Base-by-base conservation (phyloP, 2,329 filamentous ascomycete genomes). In the Ampelomyces quisqualis region DNA sequence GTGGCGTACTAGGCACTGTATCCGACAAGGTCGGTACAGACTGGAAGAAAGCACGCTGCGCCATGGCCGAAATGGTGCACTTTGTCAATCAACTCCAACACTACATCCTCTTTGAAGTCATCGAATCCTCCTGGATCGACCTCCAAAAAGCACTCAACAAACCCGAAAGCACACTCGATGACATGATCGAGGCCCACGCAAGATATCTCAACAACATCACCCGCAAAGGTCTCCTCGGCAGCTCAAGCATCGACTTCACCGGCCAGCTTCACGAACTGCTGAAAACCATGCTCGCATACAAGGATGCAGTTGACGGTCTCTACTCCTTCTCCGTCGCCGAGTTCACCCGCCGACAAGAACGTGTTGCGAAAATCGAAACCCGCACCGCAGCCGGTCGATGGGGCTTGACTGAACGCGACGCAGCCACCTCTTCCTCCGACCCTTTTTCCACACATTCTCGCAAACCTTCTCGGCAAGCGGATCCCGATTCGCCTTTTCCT, bases 71-170 rank as follows among this genome's bases (percentile, higher is more conserved):
- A 69, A 98, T 98, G 93, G 88, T 97, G 11, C 94, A 98, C 67
- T 97, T 98, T 62, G 85, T 97, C 60, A 89, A 89, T 50, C 93
- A 98, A 70, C 78, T 98, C 10, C 93, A 98, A 69, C 96, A 97
- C 73, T 98, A 98, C 68, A 96, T 98, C 55, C 77, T 98, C 7
- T 98, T 97, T 62, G 93, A 98, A 69, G 93, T 98, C 55, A 97
- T 98, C 56, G 93, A 98, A 68, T 86, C 88, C 23, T 93, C 88
- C 34, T 98, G 93, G 94, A 87, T 88, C 47, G 86, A 91, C 62
- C 78, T 98, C 2, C 88, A 96, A 67, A 79, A 81, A 19, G 85
- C 86, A 21, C 85, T 97, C 47, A 82, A 80, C 40, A 89, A 87
- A 64, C 88, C 91, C 10, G 87, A 88, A 53, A 90, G 86, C 62